phyloP scores from a whole-genome alignment of 257 asterid species.

The Forsythia suspensa region DNA sequence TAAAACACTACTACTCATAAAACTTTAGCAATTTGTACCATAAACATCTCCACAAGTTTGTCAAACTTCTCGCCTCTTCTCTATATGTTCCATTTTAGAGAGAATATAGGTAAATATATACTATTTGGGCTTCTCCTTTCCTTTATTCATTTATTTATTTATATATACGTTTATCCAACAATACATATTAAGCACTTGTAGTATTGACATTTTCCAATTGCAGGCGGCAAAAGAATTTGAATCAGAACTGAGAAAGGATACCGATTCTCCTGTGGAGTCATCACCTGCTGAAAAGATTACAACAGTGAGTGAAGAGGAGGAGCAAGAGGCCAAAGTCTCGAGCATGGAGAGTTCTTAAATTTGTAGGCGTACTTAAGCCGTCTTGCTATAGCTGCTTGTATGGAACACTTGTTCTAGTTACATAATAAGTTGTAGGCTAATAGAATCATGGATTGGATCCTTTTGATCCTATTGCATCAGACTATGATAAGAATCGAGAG shows the following conservation, averaged over 20 bases:
- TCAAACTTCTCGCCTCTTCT: not conserved
- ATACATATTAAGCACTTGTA: not conserved
- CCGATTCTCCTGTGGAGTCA: slow-evolving; percentile 40
- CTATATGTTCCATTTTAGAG: not conserved
- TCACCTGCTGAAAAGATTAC: slow-evolving; percentile 36
- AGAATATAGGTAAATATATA: not conserved
- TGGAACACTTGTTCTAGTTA: slow-evolving; percentile 17
- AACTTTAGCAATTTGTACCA: not conserved
- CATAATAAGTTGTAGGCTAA: slow-evolving; percentile 5
- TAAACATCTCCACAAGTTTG: not conserved
- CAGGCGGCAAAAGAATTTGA: slow-evolving; percentile 96
- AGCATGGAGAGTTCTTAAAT: slow-evolving; percentile 48
- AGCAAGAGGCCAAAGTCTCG: slow-evolving; percentile 46
- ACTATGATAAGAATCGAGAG: not conserved
- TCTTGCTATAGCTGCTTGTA: slow-evolving; percentile 19
- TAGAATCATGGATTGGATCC: not conserved
- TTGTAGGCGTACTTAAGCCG: not conserved
- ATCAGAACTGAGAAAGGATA: slow-evolving; percentile 75
- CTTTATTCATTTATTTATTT: not conserved
- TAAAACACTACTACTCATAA: not conserved
- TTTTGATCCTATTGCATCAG: not conserved
- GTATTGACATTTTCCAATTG: slow-evolving; percentile 10
- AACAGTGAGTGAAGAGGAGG: slow-evolving; percentile 43
- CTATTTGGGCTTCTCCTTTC: not conserved
- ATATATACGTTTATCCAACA: not conserved